Evolutionary conservation across 1,139 yeast species (phyloP).

Genomic region (Scheffersomyces segobiensis): DNA sequence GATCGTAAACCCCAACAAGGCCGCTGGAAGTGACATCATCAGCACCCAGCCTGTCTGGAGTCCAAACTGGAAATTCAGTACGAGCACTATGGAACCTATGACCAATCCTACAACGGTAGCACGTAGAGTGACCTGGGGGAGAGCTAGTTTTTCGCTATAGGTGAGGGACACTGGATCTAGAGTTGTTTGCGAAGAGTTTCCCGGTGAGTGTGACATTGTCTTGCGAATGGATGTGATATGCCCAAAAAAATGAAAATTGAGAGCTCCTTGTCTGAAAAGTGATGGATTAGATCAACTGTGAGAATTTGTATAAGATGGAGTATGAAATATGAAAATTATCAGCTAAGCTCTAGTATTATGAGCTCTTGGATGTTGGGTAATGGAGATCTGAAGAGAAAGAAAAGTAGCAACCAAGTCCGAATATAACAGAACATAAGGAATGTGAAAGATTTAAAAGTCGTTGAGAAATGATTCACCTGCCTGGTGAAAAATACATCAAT

Average conservation of each 20-base stretch:
- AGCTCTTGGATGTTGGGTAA: not conserved
- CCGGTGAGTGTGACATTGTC: not conserved
- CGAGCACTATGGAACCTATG: conserved; percentile 78
- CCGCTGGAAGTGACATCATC: conserved; percentile 98
- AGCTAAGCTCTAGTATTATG: not conserved
- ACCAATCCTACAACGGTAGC: conserved; percentile 71
- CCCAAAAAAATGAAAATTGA: not conserved
- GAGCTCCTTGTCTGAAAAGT: too few species aligned
- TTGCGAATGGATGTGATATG: not conserved
- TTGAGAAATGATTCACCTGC: not conserved
- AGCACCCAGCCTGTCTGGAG: conserved; percentile 98
- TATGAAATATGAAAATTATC: not conserved
- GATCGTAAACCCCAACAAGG: conserved; percentile 79
- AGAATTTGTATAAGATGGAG: not conserved
- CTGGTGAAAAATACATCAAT: not conserved
- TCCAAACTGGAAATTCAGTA: conserved; percentile 94
- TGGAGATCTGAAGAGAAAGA: not conserved
- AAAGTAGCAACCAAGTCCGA: not conserved
- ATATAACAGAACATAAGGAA: not conserved
- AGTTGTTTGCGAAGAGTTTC: not conserved
- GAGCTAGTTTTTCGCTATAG: conserved; percentile 30
- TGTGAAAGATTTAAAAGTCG: not conserved
- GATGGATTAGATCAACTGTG: too few species aligned
- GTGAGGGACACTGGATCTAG: not conserved
- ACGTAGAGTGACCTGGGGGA: conserved; percentile 69